A percentile compares a stretch with the other conserved stretches of the same genome.
Conservation (phyloP, 306 rosid genomes). For the Quercus suber region DNA sequence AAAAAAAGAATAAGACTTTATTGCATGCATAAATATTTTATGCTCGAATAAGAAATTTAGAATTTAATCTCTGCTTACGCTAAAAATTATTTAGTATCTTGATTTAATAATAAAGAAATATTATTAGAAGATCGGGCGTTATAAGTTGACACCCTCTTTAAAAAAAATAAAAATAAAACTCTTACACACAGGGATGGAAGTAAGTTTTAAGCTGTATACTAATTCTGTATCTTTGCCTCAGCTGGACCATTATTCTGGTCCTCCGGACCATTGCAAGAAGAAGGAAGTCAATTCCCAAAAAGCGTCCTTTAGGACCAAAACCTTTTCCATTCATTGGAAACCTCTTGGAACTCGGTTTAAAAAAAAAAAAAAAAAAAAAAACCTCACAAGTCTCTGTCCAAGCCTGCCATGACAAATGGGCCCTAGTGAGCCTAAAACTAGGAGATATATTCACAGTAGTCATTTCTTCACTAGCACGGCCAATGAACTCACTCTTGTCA, state of each 20-base stretch:
- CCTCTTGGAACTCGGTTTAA: conserved; percentile 43
- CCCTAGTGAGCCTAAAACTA: conserved; percentile 43
- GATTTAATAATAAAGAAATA: too few relatives aligned
- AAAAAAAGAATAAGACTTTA: too few relatives aligned
- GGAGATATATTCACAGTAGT: conserved; percentile 47
- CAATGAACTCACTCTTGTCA: conserved; percentile 22
- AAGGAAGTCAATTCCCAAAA: background rate
- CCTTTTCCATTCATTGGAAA: conserved; percentile 48
- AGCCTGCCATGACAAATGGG: conserved; percentile 31
- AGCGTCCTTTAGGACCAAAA: conserved; percentile 49
- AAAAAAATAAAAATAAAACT: too few relatives aligned
- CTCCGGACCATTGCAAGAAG: background rate
- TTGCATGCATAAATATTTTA: too few relatives aligned
- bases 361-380: background rate
- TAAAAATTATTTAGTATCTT: too few relatives aligned
- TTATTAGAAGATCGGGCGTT: too few relatives aligned
- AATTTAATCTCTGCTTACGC: too few relatives aligned
- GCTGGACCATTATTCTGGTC: conserved; percentile 9
- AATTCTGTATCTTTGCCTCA: background rate
- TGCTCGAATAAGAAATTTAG: too few relatives aligned
- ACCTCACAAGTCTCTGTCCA: conserved; percentile 44
- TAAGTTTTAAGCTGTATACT: too few relatives aligned
- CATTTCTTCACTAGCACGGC: conserved; percentile 36
- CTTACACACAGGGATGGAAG: too few relatives aligned
- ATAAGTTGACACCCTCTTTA: too few relatives aligned